phyloP scores from a whole-genome alignment of 768 basidiomycete genomes.

The Xerocomellus dryophilus region DNA sequence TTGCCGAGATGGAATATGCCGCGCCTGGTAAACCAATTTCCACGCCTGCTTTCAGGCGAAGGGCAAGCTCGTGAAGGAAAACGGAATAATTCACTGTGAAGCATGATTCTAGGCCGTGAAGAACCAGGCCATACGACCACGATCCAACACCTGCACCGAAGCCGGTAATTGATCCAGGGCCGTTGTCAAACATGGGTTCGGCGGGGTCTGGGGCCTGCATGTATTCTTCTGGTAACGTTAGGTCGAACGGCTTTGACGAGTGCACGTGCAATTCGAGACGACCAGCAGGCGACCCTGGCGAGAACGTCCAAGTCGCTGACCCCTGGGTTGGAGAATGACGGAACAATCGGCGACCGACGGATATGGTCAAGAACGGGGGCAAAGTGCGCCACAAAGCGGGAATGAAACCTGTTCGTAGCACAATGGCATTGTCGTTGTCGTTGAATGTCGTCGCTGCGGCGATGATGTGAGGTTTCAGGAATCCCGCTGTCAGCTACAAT shows the following conservation, averaged over 20 bases:
- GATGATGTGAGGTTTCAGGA: conserved; percentile 42
- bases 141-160: conserved; percentile 45
- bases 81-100: conserved; percentile 52
- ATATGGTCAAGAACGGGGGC: conserved; percentile 43
- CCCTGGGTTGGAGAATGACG: conserved; percentile 46
- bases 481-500: conserved; percentile 38
- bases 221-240: conserved; percentile 26
- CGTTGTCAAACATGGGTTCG: conserved; percentile 25
- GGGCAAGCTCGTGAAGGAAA: conserved; percentile 52
- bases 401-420: conserved; percentile 37
- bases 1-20: conserved; percentile 42
- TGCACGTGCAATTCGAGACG: conserved; percentile 41
- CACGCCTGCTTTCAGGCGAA: conserved; percentile 48
- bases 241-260: conserved; percentile 42
- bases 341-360: conserved; percentile 51
- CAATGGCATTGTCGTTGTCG: conserved; percentile 45
- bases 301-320: conserved; percentile 33
- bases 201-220: conserved; percentile 19
- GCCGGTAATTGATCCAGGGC: conserved; percentile 50
- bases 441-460: conserved; percentile 47
- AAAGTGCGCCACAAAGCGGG: conserved; percentile 32
- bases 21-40: conserved; percentile 48
- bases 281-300: conserved; percentile 22
- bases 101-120: conserved; percentile 47
- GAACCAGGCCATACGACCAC: conserved; percentile 47